Evolutionary conservation across 345 rosid species (phyloP), one percentile per base, ranked within the genome.

Genomic region (Arabis alpina): DNA sequence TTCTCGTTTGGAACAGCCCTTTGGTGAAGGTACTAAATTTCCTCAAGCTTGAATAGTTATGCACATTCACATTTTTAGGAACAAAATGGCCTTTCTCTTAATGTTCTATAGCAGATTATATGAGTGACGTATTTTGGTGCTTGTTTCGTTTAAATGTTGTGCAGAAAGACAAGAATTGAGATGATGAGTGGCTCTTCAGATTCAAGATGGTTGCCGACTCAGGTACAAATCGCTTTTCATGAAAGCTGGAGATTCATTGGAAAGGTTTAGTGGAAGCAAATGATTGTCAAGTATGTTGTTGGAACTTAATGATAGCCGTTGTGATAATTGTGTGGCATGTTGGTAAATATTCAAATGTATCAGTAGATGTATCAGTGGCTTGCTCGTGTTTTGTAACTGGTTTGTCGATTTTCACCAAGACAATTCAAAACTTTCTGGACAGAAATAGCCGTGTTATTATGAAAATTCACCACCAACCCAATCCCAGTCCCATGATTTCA

Each of bases 1-100:
- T 71, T 76, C 86, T 67, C 81, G 90, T 63, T 82, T 82, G 76
- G 90, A 86, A 74, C 85, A 79, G 56, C 85, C 73, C 37, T 77
- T 71, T 53, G 80, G 76, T n/a, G 85, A 87, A 83, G 90, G 92
- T 85, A 42, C 49, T 51, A 16, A 37, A 52, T 11, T 47, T 61
- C 14, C 19, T 53, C 37, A 32, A 44, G 48, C 6, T 32, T 27
- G 15, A 45, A 13, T 47, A 54, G 32, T 8, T 47, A 54, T 48
- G 19, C 4, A 45, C 15, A 40, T 40, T 40, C 51, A 25, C 41
- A 41, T 6, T 52, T 49, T 39, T 27, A 14, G 71, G 16, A 69
- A 47, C 19, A 58, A 57, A 50, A 40, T 5, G 48, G 23, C 2
- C 14, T 4, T 45, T n/a, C 55, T 48, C 49, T 47, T 57, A 24